Base-by-base conservation (phyloP, 768 basidiomycete species). In the Sporobolomyces roseus region DNA sequence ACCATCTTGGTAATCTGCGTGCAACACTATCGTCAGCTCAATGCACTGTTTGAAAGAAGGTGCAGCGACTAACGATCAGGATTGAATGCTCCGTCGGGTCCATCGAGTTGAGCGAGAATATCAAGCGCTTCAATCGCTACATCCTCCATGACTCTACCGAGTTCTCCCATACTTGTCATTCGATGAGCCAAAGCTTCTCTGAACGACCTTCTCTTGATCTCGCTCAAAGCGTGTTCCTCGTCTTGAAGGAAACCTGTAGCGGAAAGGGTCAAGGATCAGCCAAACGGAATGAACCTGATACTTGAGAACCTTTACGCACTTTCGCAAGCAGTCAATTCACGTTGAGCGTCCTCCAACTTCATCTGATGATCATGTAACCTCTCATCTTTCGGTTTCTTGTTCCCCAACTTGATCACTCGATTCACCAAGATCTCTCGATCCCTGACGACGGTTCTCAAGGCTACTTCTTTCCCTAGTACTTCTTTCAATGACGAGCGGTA, bases 401-500 rank as follows among this genome's bases (percentile, higher is more conserved):
- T 73, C 29, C 71, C 68, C 35, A 77, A 54, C 66, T 74, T 74
- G 73, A 77, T 69, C 51, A 75, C 46, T 27, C 76, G 65, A 38
- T 66, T 72, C 48, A 75, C 71, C 43, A 77, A 67, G 61, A 77
- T 77, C 61, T 77, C 76, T 10, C 75, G 69, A 55, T 77, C 76
- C 30, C 76, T 58, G 6, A 74, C 51, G 65, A 77, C 75, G 29
- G 71, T 69, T n/a, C 62, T 53, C 38, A 77, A 55, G 8, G 72
- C 70, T 36, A 51, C 45, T 50, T 77, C 76, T 61, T 75, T 69
- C 1, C 68, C 72, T 35, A 69, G 66, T 38, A 77, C 72, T 45
- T 75, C 75, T 43, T 74, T 74, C 61, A 77, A 63, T n/a, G 66
- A 51, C 16, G 54, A 46, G 35, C 76, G 74, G 65, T 77, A 77